A percentile compares a stretch with the other conserved stretches of the same genome.
Conservation (phyloP, 257 asterid species). For the Fraxinus excelsior region DNA sequence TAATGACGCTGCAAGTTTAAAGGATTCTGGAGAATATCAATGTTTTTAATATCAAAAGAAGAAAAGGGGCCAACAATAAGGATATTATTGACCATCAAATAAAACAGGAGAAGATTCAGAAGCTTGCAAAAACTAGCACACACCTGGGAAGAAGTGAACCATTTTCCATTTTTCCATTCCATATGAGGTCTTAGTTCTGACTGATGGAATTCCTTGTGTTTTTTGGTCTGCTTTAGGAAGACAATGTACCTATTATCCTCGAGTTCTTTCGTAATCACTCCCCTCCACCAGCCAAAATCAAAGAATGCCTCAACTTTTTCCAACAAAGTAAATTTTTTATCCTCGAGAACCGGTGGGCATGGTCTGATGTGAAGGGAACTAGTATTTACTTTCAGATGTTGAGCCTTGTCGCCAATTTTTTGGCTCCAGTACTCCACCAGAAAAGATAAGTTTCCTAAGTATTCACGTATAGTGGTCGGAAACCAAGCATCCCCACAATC, state of each 20-base stretch:
- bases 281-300: slow-evolving; percentile 66
- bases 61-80: neutral
- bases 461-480: slow-evolving; percentile 47
- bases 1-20: slow-evolving; percentile 1
- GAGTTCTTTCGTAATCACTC: slow-evolving; percentile 54
- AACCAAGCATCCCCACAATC: slow-evolving; percentile 62
- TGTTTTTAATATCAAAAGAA: neutral
- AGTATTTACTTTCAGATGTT: slow-evolving; percentile 28
- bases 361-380: slow-evolving; percentile 67
- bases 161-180: slow-evolving; percentile 76
- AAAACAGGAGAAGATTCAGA: neutral
- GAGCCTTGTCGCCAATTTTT: slow-evolving; percentile 17
- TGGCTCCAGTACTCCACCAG: slow-evolving; percentile 40
- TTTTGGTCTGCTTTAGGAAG: slow-evolving; percentile 42
- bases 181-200: slow-evolving; percentile 69
- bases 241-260: slow-evolving; percentile 51
- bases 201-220: slow-evolving; percentile 36
- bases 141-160: slow-evolving; percentile 77
- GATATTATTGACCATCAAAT: neutral
- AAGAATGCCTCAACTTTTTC: slow-evolving; percentile 75
- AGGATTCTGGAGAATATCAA: neutral
- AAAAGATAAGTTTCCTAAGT: slow-evolving; percentile 41
- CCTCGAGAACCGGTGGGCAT: slow-evolving; percentile 65
- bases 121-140: slow-evolving; percentile 18
- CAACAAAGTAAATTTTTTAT: slow-evolving; percentile 43